A percentile compares a stretch with the other conserved stretches of the same genome.
Evolutionary conservation across 805 yeast species (phyloP).

Genomic region (Yarrowia sp.): DNA sequence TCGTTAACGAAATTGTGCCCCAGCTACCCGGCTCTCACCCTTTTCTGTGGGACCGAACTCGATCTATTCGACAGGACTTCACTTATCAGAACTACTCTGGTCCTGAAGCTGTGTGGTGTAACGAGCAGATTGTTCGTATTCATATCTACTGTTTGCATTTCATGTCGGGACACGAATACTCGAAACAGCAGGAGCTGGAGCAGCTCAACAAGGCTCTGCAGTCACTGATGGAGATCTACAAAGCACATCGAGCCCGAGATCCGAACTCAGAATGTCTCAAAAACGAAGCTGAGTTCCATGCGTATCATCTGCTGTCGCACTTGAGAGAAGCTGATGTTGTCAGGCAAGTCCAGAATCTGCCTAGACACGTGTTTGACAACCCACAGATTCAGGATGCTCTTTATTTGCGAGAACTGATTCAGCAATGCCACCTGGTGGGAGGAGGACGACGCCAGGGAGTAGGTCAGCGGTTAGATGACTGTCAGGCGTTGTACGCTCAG

Average conservation of each 20-base stretch:
- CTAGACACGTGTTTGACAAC: slow-evolving; percentile 52
- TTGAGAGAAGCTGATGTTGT: slow-evolving; percentile 82
- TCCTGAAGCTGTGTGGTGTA: slow-evolving; percentile 88
- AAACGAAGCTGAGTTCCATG: slow-evolving; percentile 90
- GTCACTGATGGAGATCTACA: slow-evolving; percentile 81
- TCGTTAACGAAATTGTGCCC: slow-evolving; percentile 60
- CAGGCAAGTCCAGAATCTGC: slow-evolving; percentile 66
- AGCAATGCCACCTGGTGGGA: slow-evolving; percentile 54
- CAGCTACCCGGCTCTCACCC: slow-evolving; percentile 81
- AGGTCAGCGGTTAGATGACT: slow-evolving; percentile 47
- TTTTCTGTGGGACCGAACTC: slow-evolving; percentile 94
- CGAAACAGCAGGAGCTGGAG: slow-evolving; percentile 93
- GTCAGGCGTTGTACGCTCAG: slow-evolving; percentile 55
- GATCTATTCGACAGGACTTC: slow-evolving; percentile 95
- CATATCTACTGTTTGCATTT: slow-evolving; percentile 78
- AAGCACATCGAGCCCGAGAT: slow-evolving; percentile 70
- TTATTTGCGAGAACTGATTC: slow-evolving; percentile 60
- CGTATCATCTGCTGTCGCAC: slow-evolving; percentile 77
- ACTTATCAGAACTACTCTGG: slow-evolving; percentile 93
- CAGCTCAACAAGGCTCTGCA: slow-evolving; percentile 90
- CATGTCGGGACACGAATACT: slow-evolving; percentile 82
- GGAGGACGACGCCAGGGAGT: slow-evolving; percentile 41
- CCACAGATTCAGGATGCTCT: slow-evolving; percentile 66
- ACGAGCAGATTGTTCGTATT: slow-evolving; percentile 84
- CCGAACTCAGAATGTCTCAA: slow-evolving; percentile 44